Base-by-base conservation (phyloP, 345 rosid genomes). In the Brassica rapa region DNA sequence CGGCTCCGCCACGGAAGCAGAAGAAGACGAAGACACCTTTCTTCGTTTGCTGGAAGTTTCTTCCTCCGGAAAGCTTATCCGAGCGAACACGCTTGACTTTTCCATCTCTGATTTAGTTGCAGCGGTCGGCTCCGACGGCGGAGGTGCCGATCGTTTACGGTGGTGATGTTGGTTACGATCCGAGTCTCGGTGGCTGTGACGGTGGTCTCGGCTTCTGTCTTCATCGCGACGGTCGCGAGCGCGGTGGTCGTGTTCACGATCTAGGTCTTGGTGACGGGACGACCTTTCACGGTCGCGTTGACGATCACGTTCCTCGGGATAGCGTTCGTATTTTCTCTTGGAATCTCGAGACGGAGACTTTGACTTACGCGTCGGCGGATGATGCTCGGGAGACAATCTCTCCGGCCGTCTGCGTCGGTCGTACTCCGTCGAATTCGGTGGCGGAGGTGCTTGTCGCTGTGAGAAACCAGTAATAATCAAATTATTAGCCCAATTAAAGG, bases 31-130 rank as follows among this genome's bases (percentile, higher is more conserved):
- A 16, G 90, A 77, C 0, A 81, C 83, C 4, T 82, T 59, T 83
- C 90, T 85, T 25, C 91, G 87, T 80, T 89, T 94, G 84, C 89
- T 88, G 1, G 86, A 33, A 0, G 74, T 49, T 74, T 88, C 97
- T 73, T 66, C 88, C 67, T 86, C 98, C 1, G 97, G 97, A 59
- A 86, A 92, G 82, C 98, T 89, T 51, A 94, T 92, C 76, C 97
- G 91, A 57, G 97, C 92, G 88, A 94, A 92, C n/a, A 94, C 98
- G 7, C 97, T 94, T 0, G 84, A 74, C 78, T 94, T 94, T 1
- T 85, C 80, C 0, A 87, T 81, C 0, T 84, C 83, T 0, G 81
- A 24, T 2, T 83, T 84, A 0, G 85, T 59, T 0, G 82, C 74
- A 0, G 73, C 73, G 0, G 80, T 15, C 32, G 82, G 72, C 21